Evolutionary conservation across 1,139 yeast species (phyloP).

Genomic region (Eremothecium cymbalariae): DNA sequence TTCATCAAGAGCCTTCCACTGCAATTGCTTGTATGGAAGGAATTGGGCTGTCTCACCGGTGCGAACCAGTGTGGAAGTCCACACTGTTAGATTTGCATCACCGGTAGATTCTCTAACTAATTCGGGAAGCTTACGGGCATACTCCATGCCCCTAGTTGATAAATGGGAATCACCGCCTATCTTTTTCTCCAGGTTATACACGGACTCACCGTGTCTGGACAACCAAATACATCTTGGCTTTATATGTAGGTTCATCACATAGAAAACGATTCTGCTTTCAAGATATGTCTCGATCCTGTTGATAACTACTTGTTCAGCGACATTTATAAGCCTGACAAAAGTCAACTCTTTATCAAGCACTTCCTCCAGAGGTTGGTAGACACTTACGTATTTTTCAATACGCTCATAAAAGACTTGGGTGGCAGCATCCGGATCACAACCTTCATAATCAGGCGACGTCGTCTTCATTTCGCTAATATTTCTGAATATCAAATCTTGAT

Average conservation of each 20-base stretch:
- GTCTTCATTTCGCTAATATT: conserved; percentile 82
- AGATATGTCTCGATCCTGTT: conserved; percentile 82
- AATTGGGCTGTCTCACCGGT: conserved; percentile 89
- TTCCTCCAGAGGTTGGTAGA: conserved; percentile 64
- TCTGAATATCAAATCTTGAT: conserved; percentile 64
- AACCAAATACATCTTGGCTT: conserved; percentile 89
- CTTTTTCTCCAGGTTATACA: conserved; percentile 85
- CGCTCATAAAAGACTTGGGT: conserved; percentile 63
- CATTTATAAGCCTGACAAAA: conserved; percentile 79
- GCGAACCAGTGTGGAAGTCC: conserved; percentile 91
- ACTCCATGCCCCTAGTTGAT: conserved; percentile 77
- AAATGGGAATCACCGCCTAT: conserved; percentile 93
- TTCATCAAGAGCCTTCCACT: conserved; percentile 96
- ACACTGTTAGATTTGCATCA: conserved; percentile 68
- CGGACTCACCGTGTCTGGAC: conserved; percentile 92
- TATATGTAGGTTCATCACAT: conserved; percentile 90
- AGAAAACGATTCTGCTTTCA: conserved; percentile 88
- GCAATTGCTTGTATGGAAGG: conserved; percentile 73
- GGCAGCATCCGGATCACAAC: conserved; percentile 64
- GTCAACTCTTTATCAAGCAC: conserved; percentile 57
- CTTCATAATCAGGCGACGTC: conserved; percentile 79
- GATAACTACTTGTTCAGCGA: conserved; percentile 77
- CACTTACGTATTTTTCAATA: conserved; percentile 62
- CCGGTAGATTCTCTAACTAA: conserved; percentile 73
- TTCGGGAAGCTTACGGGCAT: conserved; percentile 76